Evolutionary conservation across 805 yeast genomes (phyloP).

Genomic region (Myxozyma monticola): DNA sequence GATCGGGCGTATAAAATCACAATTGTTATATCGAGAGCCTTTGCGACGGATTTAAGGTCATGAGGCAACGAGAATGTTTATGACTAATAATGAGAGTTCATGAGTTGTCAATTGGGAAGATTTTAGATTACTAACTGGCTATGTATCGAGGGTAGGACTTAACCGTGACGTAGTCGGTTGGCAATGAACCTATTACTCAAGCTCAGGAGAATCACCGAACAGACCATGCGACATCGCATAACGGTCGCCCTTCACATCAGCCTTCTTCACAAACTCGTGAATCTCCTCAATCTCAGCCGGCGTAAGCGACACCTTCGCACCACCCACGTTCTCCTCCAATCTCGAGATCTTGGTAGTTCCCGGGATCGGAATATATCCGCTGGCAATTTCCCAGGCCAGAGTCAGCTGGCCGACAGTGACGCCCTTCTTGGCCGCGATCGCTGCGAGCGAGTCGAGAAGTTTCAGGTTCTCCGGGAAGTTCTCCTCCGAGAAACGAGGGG

Average conservation of each 20-base stretch:
- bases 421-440: conserved; percentile 49
- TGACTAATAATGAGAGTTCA: too few species aligned
- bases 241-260: conserved; percentile 10
- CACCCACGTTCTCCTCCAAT: conserved; percentile 58
- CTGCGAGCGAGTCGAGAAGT: conserved; percentile 51
- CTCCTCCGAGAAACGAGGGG: conserved; percentile 58
- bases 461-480: conserved; percentile 54
- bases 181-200: not conserved
- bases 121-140: not conserved
- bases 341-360: conserved; percentile 64
- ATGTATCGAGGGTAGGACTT: not conserved
- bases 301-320: conserved; percentile 17
- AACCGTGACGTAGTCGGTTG: too few species aligned
- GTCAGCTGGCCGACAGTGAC: conserved; percentile 67
- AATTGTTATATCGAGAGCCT: too few species aligned
- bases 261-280: conserved; percentile 18
- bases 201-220: conserved; percentile 17
- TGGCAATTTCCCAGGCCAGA: conserved; percentile 61
- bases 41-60: too few species aligned
- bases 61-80: too few species aligned
- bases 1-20: too few species aligned
- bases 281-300: conserved; percentile 19
- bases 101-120: too few species aligned
- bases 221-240: not conserved
- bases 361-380: conserved; percentile 71